Percentiles rank a stretch among this genome's conserved stretches.
phyloP scores from a whole-genome alignment of 768 basidiomycete species.

The Lepiota subincarnata region DNA sequence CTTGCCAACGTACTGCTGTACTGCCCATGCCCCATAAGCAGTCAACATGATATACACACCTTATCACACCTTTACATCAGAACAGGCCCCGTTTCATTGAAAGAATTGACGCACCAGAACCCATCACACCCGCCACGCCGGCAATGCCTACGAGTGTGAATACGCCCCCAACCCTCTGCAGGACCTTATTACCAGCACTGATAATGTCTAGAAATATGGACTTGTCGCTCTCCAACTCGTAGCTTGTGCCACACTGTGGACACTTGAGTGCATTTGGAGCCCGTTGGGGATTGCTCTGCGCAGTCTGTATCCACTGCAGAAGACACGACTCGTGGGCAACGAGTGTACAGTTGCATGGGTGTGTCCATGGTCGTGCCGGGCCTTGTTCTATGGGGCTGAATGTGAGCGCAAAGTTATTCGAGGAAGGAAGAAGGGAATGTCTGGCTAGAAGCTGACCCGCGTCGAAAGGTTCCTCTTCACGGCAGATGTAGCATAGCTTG shows the following conservation, averaged over 20 bases:
- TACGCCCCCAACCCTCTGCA: conserved; percentile 49
- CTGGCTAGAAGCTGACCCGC: conserved; percentile 25
- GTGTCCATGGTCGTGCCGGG: conserved; percentile 62
- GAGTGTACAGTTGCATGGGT: conserved; percentile 78
- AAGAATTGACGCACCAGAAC: conserved; percentile 47
- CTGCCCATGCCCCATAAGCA: conserved; percentile 68
- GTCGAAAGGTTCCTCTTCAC: conserved; percentile 63
- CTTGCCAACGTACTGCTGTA: conserved; percentile 63
- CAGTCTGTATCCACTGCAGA: conserved; percentile 72
- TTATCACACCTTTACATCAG: conserved; percentile 13
- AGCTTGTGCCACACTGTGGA: conserved; percentile 67
- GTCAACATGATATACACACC: conserved; percentile 49
- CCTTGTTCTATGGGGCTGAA: conserved; percentile 39
- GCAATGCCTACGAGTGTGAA: conserved; percentile 49
- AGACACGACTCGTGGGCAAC: conserved; percentile 79
- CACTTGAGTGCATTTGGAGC: conserved; percentile 71
- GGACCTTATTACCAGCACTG: conserved; percentile 42
- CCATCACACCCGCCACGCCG: conserved; percentile 49
- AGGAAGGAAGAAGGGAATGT: not conserved
- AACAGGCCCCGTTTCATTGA: not conserved
- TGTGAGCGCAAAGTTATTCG: not conserved
- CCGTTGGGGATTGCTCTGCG: conserved; percentile 52
- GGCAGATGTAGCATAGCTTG: conserved; percentile 78
- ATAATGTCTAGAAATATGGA: conserved; percentile 49
- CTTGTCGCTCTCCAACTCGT: conserved; percentile 65